Evolutionary conservation across 148 eudicot species (phyloP).

Genomic region (Rhododendron molle): DNA sequence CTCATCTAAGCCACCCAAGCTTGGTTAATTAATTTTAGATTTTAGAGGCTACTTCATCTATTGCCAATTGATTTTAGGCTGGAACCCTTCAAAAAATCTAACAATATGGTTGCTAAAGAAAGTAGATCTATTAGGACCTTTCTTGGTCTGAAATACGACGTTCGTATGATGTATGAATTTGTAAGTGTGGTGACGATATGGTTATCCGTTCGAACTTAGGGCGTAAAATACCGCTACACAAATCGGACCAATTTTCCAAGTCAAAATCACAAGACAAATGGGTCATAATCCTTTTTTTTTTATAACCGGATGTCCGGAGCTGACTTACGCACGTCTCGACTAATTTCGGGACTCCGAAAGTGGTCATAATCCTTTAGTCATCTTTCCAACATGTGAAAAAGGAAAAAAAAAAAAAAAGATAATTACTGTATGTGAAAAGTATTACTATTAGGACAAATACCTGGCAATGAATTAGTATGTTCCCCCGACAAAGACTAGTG

Average conservation of each 20-base stretch:
- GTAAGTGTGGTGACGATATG: too few species aligned
- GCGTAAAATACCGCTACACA: background rate
- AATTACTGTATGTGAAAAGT: background rate
- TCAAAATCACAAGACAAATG: background rate
- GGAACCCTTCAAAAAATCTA: too few species aligned
- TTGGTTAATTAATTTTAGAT: too few species aligned
- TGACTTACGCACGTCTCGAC: too few species aligned
- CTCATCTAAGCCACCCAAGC: too few species aligned
- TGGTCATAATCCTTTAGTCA: background rate
- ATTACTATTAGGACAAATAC: background rate
- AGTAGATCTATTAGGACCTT: background rate
- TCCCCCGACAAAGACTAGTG: background rate
- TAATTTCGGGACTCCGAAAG: too few species aligned
- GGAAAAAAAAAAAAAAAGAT: background rate
- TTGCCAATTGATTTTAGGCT: too few species aligned
- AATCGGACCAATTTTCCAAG: background rate
- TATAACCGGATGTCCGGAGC: too few species aligned
- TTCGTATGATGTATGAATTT: background rate
- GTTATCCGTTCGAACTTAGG: too few species aligned
- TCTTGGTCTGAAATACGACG: background rate
- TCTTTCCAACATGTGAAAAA: background rate
- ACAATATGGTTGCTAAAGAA: background rate
- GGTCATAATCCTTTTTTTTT: background rate
- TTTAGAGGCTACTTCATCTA: too few species aligned
- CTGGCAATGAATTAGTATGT: slow-evolving; percentile 5